Evolutionary conservation across 257 asterid species (phyloP), one percentile per base, ranked within the genome.

Genomic region (Handroanthus guayacan): DNA sequence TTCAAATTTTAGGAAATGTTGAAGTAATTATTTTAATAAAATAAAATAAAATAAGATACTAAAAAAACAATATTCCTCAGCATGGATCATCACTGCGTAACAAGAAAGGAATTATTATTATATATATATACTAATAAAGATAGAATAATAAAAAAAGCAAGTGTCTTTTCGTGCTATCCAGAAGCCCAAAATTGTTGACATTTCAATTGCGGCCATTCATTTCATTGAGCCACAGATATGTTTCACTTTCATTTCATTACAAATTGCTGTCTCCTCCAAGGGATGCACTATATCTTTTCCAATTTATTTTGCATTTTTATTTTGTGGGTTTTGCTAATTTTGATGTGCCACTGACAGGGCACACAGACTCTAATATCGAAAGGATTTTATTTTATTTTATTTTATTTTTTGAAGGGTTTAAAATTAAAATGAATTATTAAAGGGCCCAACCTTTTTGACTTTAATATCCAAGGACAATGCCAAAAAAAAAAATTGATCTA

Each of bases 141-240:
- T 25, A 25, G 31, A 25, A 25, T 25, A 25, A 25, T 25, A 25
- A 25, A 25, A 25, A 25, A 25, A 25, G 31, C 1, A 25, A 25
- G 48, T 57, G 80, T 43, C 86, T 77, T 82, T 71, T 82, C 74
- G 65, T 57, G 81, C 14, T 44, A 75, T 77, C 80, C 75, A 75
- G 75, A 77, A 77, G 88, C 80, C 86, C 85, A 79, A 78, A 63
- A 62, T 78, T 83, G 82, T 74, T 83, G 84, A 77, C 73, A 52
- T 54, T 25, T 78, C 72, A 62, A 69, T 20, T 48, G 2, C 41
- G 81, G 65, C 82, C 77, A 57, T 71, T 81, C 78, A 71, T 60
- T 72, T 72, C 75, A 72, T 67, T 56, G 77, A 56, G 38, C 76
- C 56, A 78, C 78, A 68, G 63, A 77, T 77, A 72, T 77, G 60